Evolutionary conservation across 129 eudicot species (phyloP), one percentile per base, ranked within the genome.

Genomic region (Centella asiatica): DNA sequence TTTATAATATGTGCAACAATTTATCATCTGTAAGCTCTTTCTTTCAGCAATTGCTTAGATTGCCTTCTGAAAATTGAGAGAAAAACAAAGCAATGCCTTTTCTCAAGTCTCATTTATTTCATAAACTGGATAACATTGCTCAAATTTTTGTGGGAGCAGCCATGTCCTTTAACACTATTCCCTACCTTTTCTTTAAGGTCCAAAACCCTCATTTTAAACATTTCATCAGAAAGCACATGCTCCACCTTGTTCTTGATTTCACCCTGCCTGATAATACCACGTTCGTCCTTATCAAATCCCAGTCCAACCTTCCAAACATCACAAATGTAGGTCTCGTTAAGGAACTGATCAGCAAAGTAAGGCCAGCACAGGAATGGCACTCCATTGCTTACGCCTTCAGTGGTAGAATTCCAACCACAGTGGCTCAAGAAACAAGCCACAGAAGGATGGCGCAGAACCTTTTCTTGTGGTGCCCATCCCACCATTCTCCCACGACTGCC

Each of bases 281-380:
- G 28, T 10, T 45, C 44, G 2, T 64, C 68, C 31, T 29, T 47
- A 0, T 46, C 44, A 34, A 76, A 70, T 13, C 57, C 57, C 46
- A 76, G 39, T 8, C 80, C 80, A 57, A 76, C 40, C 31, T 65
- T 57, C 80, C 80, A 76, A 48, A 46, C 64, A 45, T 71, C 73
- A 28, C 58, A 60, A 34, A 76, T 60, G 17, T 67, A 70, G 22
- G 18, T 74, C 74, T 65, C 50, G 24, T 66, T 79, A 24, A 66
- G 55, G 15, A 49, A 60, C 28, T 77, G 82, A 28, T 77, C 78
- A 2, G 68, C 44, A 72, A 72, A 72, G 62, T 62, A 68, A 46
- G 77, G 82, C 84, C 84, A 79, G 44, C 80, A 79, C 12, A 79
- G 23, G 51, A 79, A 70, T 18, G 77, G 77, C 26, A 74, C 66